These are phyloP conservation scores for Pythium dissotocum DNA, from an alignment of 352 stramenopile genomes.

Conservation along the genomic window DNA sequence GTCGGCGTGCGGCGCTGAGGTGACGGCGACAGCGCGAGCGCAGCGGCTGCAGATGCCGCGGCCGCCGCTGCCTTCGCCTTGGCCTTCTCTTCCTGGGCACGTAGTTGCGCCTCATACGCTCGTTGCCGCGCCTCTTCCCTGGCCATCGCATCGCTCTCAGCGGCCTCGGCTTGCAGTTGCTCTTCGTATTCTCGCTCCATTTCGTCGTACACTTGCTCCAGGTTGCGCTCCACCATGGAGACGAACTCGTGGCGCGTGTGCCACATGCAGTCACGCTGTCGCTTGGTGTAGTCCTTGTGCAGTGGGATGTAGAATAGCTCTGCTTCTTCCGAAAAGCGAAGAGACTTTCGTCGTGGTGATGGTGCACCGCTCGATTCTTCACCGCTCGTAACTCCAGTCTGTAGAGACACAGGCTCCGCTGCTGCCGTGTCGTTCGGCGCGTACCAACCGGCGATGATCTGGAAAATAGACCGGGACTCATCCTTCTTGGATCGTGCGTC, in stretches of 20 bases:
- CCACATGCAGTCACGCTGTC: conserved; percentile 86
- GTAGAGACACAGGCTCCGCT: neutral
- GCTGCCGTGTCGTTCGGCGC: conserved; percentile 30
- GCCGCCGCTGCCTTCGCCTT: conserved; percentile 26
- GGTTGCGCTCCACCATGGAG: conserved; percentile 86
- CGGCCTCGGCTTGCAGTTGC: conserved; percentile 55
- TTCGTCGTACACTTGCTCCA: conserved; percentile 86
- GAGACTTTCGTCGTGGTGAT: conserved; percentile 35
- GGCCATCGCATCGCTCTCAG: conserved; percentile 75
- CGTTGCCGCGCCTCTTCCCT: conserved; percentile 65
- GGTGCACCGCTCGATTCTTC: conserved; percentile 21
- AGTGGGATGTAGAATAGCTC: conserved; percentile 88
- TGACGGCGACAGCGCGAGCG: conserved; percentile 39
- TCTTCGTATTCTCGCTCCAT: conserved; percentile 88
- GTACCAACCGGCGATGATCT: conserved; percentile 85
- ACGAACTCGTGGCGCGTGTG: conserved; percentile 82
- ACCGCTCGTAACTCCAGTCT: conserved; percentile 15
- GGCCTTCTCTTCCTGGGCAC: conserved; percentile 25
- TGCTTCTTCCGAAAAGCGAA: conserved; percentile 75
- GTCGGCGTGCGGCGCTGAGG: conserved; percentile 13
- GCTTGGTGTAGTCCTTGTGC: conserved; percentile 84
- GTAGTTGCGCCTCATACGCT: conserved; percentile 36
- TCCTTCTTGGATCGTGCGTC: conserved; percentile 45
- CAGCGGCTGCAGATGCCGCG: conserved; percentile 5
- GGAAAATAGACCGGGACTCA: conserved; percentile 68